Base-by-base conservation (phyloP, 2,329 filamentous ascomycete genomes). In the Aspergillus sp. region DNA sequence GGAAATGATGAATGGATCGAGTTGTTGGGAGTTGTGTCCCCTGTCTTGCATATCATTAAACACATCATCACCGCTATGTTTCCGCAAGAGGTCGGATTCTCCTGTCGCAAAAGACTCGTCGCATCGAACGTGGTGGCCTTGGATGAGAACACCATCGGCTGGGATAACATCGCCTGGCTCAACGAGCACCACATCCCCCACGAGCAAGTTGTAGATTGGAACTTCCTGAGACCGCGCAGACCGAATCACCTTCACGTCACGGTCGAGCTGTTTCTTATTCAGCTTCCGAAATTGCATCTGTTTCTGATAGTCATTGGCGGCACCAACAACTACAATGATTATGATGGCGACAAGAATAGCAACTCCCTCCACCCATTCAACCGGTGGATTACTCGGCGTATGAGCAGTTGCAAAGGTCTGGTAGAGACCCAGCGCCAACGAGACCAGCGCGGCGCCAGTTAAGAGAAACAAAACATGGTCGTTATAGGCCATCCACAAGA, bases 311-410 rank as follows among this genome's bases (percentile, higher is more conserved):
- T 90, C 87, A 52, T 89, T 90, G 30, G 83, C 70, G 11, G 86
- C 86, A 48, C 85, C 86, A 13, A 88, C 86, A 19, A 85, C 65
- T 3, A 90, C 83, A 37, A 90, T 87, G 50, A 90, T 83, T 11
- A 84, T 60, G 47, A 90, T 88, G 40, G 86, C 87, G 19, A 85
- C 78, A 35, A 89, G 82, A 50, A 90, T 89, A 6, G 87, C 86
- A 8, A 90, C 82, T 50, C 86, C 86, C 65, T 91, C 87, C 5
- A 90, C 83, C 87, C 87, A 91, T 62, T 90, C 83, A 8, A 88
- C 82, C 31, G 76, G 76, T 5, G 81, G 67, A 7, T 73, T 64
- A 5, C 73, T 63, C 2, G 57, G 52, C 12, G 45, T 33, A 37
- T 75, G 69, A n/a, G 69, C 57, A 3, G 76, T 73, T 11, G 77